phyloP scores from a whole-genome alignment of 1,284 basidiomycete genomes.

The Ceraceosorus guamensis region DNA sequence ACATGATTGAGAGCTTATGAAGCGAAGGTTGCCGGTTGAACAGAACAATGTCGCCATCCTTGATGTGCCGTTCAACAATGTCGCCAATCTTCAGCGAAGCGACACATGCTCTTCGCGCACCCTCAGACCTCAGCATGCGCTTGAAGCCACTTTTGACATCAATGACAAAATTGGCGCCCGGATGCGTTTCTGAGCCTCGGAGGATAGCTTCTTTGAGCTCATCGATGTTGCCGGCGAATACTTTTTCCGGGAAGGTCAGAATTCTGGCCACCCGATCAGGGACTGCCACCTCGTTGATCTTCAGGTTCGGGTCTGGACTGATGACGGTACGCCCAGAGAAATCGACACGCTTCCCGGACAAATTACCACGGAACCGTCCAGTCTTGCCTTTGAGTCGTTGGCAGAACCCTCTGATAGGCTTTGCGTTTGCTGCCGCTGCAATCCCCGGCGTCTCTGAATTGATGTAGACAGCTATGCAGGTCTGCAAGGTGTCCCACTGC shows the following conservation, averaged over 20 bases:
- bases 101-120: conserved; percentile 52
- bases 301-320: conserved; percentile 93
- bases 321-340: conserved; percentile 98
- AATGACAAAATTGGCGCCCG: conserved; percentile 78
- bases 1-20: conserved; percentile 78
- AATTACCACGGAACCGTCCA: conserved; percentile 94
- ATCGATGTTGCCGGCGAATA: conserved; percentile 85
- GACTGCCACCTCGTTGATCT: conserved; percentile 79
- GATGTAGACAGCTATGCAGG: conserved; percentile 94
- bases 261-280: conserved; percentile 93
- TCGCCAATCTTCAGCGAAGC: conserved; percentile 75
- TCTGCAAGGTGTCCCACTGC: conserved; percentile 96
- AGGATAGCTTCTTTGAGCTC: conserved; percentile 68
- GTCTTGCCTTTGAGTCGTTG: conserved; percentile 98
- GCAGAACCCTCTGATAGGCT: conserved; percentile 66
- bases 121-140: conserved; percentile 51
- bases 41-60: conserved; percentile 92
- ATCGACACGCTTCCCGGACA: conserved; percentile 98
- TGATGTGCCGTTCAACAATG: conserved; percentile 84
- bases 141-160: conserved; percentile 73
- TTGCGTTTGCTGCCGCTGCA: conserved; percentile 35
- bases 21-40: conserved; percentile 99
- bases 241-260: conserved; percentile 91
- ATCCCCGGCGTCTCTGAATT: conserved; percentile 89
- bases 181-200: conserved; percentile 86